Evolutionary conservation across 1,284 basidiomycete genomes (phyloP).

Genomic region (Trichosporon sp.): DNA sequence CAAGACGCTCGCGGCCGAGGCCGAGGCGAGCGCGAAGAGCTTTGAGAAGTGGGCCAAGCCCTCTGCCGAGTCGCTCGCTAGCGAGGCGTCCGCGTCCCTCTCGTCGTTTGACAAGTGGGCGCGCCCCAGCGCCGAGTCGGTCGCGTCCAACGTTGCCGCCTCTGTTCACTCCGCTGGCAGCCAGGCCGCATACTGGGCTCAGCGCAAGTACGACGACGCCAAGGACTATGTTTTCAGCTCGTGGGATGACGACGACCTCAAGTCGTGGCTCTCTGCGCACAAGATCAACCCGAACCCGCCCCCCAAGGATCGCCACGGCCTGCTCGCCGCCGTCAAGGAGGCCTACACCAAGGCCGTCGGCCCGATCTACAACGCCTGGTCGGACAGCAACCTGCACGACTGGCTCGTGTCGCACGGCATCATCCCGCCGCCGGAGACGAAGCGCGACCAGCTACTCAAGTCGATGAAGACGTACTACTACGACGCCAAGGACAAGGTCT

Average conservation of each 20-base stretch:
- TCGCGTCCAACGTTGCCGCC: slow-evolving; percentile 61
- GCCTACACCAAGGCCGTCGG: slow-evolving; percentile 66
- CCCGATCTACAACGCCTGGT: slow-evolving; percentile 81
- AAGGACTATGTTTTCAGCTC: slow-evolving; percentile 85
- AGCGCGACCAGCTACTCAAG: slow-evolving; percentile 69
- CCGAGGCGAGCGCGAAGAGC: slow-evolving; percentile 2
- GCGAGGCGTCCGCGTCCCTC: not conserved
- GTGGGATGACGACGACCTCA: slow-evolving; percentile 74
- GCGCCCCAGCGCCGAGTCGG: slow-evolving; percentile 28
- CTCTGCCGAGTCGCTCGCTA: slow-evolving; percentile 16
- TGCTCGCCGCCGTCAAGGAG: slow-evolving; percentile 69
- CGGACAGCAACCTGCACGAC: slow-evolving; percentile 76
- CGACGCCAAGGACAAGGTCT: slow-evolving; percentile 64
- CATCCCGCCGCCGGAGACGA: slow-evolving; percentile 63
- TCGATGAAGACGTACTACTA: slow-evolving; percentile 83
- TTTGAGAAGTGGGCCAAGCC: slow-evolving; percentile 21
- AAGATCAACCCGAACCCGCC: slow-evolving; percentile 70
- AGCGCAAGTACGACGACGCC: slow-evolving; percentile 64
- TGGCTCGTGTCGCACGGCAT: slow-evolving; percentile 82
- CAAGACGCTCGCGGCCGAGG: not conserved
- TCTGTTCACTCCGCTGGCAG: slow-evolving; percentile 46
- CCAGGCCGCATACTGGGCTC: slow-evolving; percentile 61
- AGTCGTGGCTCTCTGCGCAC: slow-evolving; percentile 71
- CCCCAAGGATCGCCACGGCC: slow-evolving; percentile 67
- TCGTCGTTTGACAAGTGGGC: slow-evolving; percentile 21